These are phyloP conservation scores for Spiromastix sp. DNA, from an alignment of 2,329 filamentous ascomycete species.

Conservation along the genomic window DNA sequence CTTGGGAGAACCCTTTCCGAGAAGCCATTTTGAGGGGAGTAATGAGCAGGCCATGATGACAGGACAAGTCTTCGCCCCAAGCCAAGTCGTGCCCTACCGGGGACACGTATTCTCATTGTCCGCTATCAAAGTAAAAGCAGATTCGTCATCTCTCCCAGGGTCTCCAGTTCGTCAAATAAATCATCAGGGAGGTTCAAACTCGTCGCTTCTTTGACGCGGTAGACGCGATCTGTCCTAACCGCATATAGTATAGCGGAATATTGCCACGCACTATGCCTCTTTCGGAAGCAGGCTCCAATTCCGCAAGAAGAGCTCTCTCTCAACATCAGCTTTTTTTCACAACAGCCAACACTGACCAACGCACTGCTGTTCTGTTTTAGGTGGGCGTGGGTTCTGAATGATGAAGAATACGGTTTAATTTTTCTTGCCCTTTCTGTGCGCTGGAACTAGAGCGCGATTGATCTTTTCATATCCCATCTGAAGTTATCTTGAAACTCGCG, in stretches of 20 bases:
- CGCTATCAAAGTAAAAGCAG: conserved; percentile 4
- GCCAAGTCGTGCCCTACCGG: conserved; percentile 5
- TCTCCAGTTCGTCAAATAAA: too few relatives aligned
- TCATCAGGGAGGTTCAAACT: conserved; percentile 11
- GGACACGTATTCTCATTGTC: conserved; percentile 7
- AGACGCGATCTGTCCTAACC: background rate
- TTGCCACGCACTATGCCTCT: conserved; percentile 3
- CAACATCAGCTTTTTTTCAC: background rate
- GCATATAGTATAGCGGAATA: background rate
- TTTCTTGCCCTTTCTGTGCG: too few relatives aligned
- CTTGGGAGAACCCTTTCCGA: background rate
- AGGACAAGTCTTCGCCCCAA: conserved; percentile 1
- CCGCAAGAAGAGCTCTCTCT: background rate
- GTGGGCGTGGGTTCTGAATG: too few relatives aligned
- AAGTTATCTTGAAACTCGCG: conserved; percentile 8
- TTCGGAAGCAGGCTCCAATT: background rate
- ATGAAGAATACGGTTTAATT: too few relatives aligned
- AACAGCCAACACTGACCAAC: background rate
- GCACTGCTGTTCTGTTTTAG: background rate
- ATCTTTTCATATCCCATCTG: too few relatives aligned
- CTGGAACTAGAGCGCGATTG: too few relatives aligned
- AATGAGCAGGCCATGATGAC: background rate
- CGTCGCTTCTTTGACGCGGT: conserved; percentile 6
- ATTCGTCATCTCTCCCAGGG: conserved; percentile 15
- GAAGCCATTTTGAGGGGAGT: conserved; percentile 1